Percentiles rank a stretch among this genome's conserved stretches.
These are phyloP conservation scores for Ophiognomonia clavigignenti-juglandacearum DNA, from an alignment of 2,329 filamentous ascomycete species.

Conservation along the genomic window DNA sequence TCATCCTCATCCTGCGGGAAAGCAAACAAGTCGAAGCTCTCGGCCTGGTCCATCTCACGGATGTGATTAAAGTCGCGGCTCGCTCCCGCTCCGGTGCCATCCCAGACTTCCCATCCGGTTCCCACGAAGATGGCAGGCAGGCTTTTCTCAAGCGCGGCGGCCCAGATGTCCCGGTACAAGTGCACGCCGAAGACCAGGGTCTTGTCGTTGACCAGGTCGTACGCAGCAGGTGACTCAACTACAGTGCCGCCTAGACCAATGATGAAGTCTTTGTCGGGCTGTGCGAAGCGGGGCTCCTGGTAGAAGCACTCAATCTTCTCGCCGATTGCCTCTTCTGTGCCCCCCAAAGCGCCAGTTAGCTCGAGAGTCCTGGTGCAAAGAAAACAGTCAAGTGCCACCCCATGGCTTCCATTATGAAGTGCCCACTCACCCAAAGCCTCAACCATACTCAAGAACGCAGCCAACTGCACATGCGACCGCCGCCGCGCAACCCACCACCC, in stretches of 20 bases:
- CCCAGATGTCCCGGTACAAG: slow-evolving; percentile 50
- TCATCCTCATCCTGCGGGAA: slow-evolving; percentile 36
- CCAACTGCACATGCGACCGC: slow-evolving; percentile 46
- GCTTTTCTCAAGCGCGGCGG: slow-evolving; percentile 38
- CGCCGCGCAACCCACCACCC: slow-evolving; percentile 40
- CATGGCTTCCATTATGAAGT: too few relatives aligned
- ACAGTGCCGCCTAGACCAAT: slow-evolving; percentile 47
- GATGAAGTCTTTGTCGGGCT: slow-evolving; percentile 47
- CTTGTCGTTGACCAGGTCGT: slow-evolving; percentile 38
- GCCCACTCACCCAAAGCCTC: slow-evolving; percentile 35
- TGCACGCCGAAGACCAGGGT: slow-evolving; percentile 61
- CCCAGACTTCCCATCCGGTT: slow-evolving; percentile 47
- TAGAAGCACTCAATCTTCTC: slow-evolving; percentile 40
- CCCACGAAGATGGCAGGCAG: slow-evolving; percentile 55
- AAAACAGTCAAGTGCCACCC: too few relatives aligned
- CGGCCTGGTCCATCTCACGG: slow-evolving; percentile 25
- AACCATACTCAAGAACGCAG: slow-evolving; percentile 46
- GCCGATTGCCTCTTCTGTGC: slow-evolving; percentile 20
- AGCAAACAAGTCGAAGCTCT: slow-evolving; percentile 22
- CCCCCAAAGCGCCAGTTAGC: neutral
- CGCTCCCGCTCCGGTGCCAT: slow-evolving; percentile 21
- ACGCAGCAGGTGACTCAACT: slow-evolving; percentile 48
- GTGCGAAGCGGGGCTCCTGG: slow-evolving; percentile 50
- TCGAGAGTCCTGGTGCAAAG: too few relatives aligned
- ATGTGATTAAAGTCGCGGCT: slow-evolving; percentile 26